Evolutionary conservation across 2,329 filamentous ascomycete species (phyloP).

Genomic region (Colletotrichum liriopes): DNA sequence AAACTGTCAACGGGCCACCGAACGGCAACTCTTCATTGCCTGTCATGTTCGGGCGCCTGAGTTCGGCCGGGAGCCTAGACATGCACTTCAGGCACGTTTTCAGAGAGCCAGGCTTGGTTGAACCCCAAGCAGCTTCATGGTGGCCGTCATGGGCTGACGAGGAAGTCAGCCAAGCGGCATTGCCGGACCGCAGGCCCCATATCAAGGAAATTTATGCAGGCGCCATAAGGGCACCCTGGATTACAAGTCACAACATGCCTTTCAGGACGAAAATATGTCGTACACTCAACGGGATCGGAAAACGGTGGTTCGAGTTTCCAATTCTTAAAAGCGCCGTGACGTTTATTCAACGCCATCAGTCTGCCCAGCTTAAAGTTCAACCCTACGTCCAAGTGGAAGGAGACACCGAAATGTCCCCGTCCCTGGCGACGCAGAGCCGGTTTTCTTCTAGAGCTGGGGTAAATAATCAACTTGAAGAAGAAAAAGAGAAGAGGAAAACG

Average conservation of each 20-base stretch:
- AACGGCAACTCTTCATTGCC: not conserved
- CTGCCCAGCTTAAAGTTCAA: slow-evolving; percentile 72
- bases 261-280: slow-evolving; percentile 60
- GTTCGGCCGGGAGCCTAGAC: not conserved
- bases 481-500: slow-evolving; percentile 52
- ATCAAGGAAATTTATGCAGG: not conserved
- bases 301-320: slow-evolving; percentile 70
- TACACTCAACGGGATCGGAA: slow-evolving; percentile 76
- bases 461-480: slow-evolving; percentile 65
- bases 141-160: not conserved
- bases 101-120: not conserved
- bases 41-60: not conserved
- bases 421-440: slow-evolving; percentile 64
- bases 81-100: not conserved
- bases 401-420: slow-evolving; percentile 48
- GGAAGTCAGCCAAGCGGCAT: not conserved
- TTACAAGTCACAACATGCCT: not conserved
- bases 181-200: not conserved
- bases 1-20: no score
- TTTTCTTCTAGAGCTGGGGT: slow-evolving; percentile 68
- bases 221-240: not conserved
- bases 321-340: slow-evolving; percentile 75
- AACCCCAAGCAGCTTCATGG: not conserved
- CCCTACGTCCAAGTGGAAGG: slow-evolving; percentile 59
- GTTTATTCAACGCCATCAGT: slow-evolving; percentile 57